Percentiles rank a stretch among this genome's conserved stretches.
These are phyloP conservation scores for Penicillium sp. DNA, from an alignment of 2,329 filamentous ascomycete species.

Conservation along the genomic window DNA sequence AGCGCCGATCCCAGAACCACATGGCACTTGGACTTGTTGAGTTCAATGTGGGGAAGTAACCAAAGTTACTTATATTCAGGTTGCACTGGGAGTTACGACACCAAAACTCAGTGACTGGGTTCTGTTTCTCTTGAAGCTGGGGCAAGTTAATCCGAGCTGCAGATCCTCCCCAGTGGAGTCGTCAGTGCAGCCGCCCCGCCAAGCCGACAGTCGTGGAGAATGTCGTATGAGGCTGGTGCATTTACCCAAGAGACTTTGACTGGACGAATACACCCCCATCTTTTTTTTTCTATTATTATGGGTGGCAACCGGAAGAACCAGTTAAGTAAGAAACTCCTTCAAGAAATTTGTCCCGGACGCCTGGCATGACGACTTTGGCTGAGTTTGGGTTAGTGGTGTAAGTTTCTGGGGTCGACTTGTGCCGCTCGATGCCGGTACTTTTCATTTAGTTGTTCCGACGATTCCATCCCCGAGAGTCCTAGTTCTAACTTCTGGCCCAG, in stretches of 20 bases:
- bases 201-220: constrained; percentile 4
- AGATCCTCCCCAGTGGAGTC: constrained; percentile 6
- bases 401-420: neutral
- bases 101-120: neutral
- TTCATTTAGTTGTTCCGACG: neutral
- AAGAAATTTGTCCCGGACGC: no score
- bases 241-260: neutral
- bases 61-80: constrained; percentile 13
- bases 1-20: constrained; percentile 25
- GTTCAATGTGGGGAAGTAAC: constrained; percentile 25
- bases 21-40: constrained; percentile 9
- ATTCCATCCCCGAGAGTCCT: neutral
- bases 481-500: neutral
- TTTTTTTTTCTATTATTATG: constrained; percentile 7
- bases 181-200: constrained; percentile 3
- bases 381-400: neutral
- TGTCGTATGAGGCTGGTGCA: constrained; percentile 20
- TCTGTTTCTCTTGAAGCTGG: neutral
- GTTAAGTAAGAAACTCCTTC: neutral
- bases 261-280: neutral
- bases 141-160: constrained; percentile 16
- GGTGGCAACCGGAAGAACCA: constrained; percentile 13
- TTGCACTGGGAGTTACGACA: constrained; percentile 5
- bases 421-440: constrained; percentile 8
- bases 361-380: constrained; percentile 8